A percentile compares a stretch with the other conserved stretches of the same genome.
phyloP scores from a whole-genome alignment of 345 rosid genomes.

The Populus nigra region DNA sequence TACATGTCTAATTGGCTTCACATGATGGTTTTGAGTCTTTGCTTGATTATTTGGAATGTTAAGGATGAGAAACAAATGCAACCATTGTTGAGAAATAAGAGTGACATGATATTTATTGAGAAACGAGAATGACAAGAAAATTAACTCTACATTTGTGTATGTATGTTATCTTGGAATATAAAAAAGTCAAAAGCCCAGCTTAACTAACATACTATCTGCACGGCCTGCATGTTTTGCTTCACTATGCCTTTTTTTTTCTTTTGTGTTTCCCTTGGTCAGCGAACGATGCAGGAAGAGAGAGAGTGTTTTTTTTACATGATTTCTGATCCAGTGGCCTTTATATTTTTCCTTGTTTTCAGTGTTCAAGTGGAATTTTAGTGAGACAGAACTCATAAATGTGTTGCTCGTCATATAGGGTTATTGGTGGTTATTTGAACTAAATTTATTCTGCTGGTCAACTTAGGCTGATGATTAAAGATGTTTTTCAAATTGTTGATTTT shows the following conservation, averaged over 20 bases:
- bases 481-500: neutral
- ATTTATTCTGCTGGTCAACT: too few relatives aligned
- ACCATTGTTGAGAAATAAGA: neutral
- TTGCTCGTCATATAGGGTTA: neutral
- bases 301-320: neutral
- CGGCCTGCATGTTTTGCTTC: neutral
- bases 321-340: neutral
- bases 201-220: too few relatives aligned
- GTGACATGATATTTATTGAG: neutral
- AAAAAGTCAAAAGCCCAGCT: too few relatives aligned
- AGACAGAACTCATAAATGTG: neutral
- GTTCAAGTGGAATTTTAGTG: neutral
- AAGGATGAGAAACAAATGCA: neutral
- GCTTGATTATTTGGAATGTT: neutral
- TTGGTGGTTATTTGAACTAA: neutral
- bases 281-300: neutral
- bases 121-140: neutral
- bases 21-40: neutral
- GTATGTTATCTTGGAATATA: neutral
- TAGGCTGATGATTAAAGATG: neutral
- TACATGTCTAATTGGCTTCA: neutral
- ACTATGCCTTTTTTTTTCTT: neutral
- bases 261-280: neutral
- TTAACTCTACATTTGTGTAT: neutral
- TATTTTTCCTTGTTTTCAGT: neutral